Evolutionary conservation across 176 grass and related monocot genomes (phyloP).

Genomic region (Luzula sylvatica): DNA sequence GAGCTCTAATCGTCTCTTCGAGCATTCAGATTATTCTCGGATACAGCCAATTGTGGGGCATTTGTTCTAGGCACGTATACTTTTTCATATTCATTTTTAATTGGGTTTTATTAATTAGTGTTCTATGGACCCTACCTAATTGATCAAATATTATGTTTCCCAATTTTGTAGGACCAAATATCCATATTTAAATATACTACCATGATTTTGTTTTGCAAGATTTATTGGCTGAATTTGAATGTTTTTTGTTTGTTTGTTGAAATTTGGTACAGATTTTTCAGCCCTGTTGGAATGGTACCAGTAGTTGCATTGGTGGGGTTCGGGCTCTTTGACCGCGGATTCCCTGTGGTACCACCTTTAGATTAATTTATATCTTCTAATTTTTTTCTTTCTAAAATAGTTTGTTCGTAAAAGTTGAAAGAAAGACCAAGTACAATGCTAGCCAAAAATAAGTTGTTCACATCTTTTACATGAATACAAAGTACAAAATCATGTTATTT

Average conservation of each 20-base stretch:
- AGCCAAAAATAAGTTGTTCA: background rate
- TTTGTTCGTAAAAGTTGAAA: background rate
- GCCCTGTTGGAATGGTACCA: conserved; percentile 87
- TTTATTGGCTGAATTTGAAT: conserved; percentile 1
- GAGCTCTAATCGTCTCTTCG: conserved; percentile 83
- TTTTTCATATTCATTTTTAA: background rate
- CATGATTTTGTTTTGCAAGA: background rate
- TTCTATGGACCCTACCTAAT: conserved; percentile 9
- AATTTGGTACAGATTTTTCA: conserved; percentile 77
- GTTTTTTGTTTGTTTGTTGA: too few species aligned
- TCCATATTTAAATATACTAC: too few species aligned
- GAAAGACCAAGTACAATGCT: background rate
- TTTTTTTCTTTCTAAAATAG: too few species aligned
- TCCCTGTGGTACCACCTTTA: conserved; percentile 75
- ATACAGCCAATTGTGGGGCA: conserved; percentile 98
- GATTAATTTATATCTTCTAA: too few species aligned
- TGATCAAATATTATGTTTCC: conserved; percentile 14
- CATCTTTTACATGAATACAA: conserved; percentile 3
- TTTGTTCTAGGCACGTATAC: conserved; percentile 71
- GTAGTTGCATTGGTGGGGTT: conserved; percentile 90
- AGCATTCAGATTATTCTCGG: conserved; percentile 97
- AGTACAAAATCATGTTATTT: too few species aligned
- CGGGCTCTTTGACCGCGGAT: conserved; percentile 94
- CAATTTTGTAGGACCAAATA: background rate
- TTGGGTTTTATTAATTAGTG: background rate